Percentiles rank a stretch among this genome's conserved stretches.
Conservation (phyloP, 2,329 filamentous ascomycete genomes). For the Laburnicola sp. region DNA sequence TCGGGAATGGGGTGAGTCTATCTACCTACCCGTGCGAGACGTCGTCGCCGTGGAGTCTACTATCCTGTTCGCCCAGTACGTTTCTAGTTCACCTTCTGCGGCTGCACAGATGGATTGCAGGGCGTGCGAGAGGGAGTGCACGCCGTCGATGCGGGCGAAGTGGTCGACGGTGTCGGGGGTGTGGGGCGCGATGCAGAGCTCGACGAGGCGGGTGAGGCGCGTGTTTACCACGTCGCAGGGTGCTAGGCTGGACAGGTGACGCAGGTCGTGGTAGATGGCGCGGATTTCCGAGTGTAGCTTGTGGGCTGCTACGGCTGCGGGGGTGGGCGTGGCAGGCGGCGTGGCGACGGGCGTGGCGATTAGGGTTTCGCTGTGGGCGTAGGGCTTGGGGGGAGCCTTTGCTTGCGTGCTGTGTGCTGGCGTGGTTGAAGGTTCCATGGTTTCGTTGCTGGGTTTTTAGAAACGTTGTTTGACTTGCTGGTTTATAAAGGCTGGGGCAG, state of each 20-base stretch:
- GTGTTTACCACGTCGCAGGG: conserved; percentile 41
- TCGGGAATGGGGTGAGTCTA: not conserved
- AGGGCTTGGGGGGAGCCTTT: too few species aligned
- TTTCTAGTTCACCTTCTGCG: conserved; percentile 53
- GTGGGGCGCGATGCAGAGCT: conserved; percentile 38
- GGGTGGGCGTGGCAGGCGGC: conserved; percentile 31
- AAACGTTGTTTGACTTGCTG: too few species aligned
- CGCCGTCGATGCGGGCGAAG: conserved; percentile 36
- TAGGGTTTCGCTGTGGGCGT: too few species aligned
- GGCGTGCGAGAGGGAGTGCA: conserved; percentile 41
- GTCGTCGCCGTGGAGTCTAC: conserved; percentile 2
- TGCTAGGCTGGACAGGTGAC: conserved; percentile 25
- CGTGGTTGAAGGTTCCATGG: too few species aligned
- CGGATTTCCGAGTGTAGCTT: conserved; percentile 26
- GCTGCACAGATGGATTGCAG: conserved; percentile 50
- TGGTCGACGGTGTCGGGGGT: conserved; percentile 22
- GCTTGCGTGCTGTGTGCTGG: too few species aligned
- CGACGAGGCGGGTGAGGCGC: conserved; percentile 45
- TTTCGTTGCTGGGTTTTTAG: too few species aligned
- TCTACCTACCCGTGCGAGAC: conserved; percentile 5
- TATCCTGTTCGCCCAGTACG: conserved; percentile 50
- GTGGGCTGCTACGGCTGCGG: conserved; percentile 20
- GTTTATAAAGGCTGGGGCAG: too few species aligned
- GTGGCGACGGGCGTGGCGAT: conserved; percentile 9
- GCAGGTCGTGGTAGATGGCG: conserved; percentile 22